A percentile compares a stretch with the other conserved stretches of the same genome.
phyloP scores from a whole-genome alignment of 805 yeast genomes.

The Kazachstania kunashirensis region DNA sequence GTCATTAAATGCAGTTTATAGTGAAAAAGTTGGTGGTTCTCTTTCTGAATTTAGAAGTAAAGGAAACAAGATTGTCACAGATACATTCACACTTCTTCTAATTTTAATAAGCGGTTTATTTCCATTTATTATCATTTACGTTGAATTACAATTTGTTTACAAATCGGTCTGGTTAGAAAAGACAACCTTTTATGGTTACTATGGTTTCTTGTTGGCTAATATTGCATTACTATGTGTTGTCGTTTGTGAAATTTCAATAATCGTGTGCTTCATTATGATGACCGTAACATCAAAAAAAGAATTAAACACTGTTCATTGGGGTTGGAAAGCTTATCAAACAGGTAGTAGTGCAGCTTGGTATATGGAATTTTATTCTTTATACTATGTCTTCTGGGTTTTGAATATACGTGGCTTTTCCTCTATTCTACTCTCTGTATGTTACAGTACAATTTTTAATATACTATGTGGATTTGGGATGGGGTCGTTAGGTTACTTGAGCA shows the following conservation, averaged over 20 bases:
- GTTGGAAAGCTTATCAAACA: conserved; percentile 68
- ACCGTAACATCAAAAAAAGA: conserved; percentile 27
- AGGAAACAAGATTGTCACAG: background rate
- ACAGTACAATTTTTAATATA: conserved; percentile 54
- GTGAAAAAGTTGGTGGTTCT: conserved; percentile 1
- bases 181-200: conserved; percentile 68
- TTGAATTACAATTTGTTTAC: conserved; percentile 63
- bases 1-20: too few relatives aligned
- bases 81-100: conserved; percentile 4
- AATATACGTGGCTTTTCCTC: conserved; percentile 60
- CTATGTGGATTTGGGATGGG: conserved; percentile 67
- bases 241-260: conserved; percentile 60
- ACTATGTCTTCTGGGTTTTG: conserved; percentile 50
- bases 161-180: conserved; percentile 74
- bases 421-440: conserved; percentile 56
- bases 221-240: conserved; percentile 49
- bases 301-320: conserved; percentile 41
- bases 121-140: conserved; percentile 75
- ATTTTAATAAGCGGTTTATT: conserved; percentile 43
- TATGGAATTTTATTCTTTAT: conserved; percentile 55
- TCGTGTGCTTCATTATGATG: conserved; percentile 56
- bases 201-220: conserved; percentile 64
- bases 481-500: conserved; percentile 58
- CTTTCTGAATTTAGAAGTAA: conserved; percentile 1
- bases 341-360: conserved; percentile 68